phyloP scores from a whole-genome alignment of 441 rosid species.

The Corymbia citriodora region DNA sequence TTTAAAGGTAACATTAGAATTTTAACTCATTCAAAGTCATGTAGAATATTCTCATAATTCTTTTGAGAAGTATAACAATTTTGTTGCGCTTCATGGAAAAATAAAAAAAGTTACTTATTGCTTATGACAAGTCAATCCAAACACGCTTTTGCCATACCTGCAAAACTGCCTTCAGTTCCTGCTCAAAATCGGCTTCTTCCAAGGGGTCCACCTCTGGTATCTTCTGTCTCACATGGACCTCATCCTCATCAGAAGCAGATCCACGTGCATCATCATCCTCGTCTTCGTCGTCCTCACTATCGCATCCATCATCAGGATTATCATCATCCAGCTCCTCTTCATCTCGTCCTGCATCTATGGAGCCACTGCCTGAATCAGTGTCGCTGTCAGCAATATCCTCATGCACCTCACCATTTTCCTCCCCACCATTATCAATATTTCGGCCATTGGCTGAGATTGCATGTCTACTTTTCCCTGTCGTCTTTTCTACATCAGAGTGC shows the following conservation, averaged over 20 bases:
- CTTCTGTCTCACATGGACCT: constrained; percentile 83
- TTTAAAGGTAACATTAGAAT: neutral
- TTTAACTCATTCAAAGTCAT: neutral
- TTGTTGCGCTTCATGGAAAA: neutral
- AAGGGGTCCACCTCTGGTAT: constrained; percentile 72
- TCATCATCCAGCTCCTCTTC: constrained; percentile 85
- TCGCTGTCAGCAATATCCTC: constrained; percentile 60
- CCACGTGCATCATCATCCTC: constrained; percentile 50
- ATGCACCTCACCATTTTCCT: constrained; percentile 67
- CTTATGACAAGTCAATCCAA: neutral
- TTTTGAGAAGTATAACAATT: neutral
- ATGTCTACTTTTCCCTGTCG: constrained; percentile 23
- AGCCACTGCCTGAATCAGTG: constrained; percentile 84
- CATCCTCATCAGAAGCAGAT: constrained; percentile 88
- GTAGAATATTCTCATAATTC: neutral
- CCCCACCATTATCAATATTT: constrained; percentile 36
- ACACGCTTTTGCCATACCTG: constrained; percentile 24
- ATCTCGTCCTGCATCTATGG: constrained; percentile 58
- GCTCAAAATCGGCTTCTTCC: constrained; percentile 80
- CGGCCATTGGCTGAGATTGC: constrained; percentile 45
- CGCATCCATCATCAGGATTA: constrained; percentile 66
- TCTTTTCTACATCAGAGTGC: constrained; percentile 62
- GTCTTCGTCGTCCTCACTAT: constrained; percentile 73
- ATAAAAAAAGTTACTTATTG: neutral
- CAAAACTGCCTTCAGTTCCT: constrained; percentile 88